A percentile compares a stretch with the other conserved stretches of the same genome.
Evolutionary conservation across 805 yeast genomes (phyloP).

Genomic region (Starmerella bombi): DNA sequence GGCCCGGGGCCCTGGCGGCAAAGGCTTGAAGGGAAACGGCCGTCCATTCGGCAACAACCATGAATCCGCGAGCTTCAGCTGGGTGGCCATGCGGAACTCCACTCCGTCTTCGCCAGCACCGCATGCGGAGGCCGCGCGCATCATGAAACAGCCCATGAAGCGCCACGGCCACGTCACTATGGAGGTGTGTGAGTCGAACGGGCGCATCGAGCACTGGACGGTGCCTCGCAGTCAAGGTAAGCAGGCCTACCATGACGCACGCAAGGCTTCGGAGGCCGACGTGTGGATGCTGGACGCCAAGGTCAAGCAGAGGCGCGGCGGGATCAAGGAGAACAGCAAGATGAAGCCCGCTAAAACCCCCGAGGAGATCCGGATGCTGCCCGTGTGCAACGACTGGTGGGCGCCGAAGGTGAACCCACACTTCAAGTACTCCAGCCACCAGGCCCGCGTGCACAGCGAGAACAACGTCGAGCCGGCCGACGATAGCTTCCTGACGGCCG

Average conservation of each 20-base stretch:
- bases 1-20: conserved; percentile 35
- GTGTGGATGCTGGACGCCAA: conserved; percentile 69
- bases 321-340: conserved; percentile 5
- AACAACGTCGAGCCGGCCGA: conserved; percentile 6
- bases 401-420: conserved; percentile 8
- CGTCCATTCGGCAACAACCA: conserved; percentile 56
- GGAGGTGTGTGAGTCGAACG: conserved; percentile 67
- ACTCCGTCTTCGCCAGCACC: no score
- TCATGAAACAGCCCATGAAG: conserved; percentile 53
- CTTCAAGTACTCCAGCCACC: conserved; percentile 8
- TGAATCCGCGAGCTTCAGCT: conserved; percentile 62
- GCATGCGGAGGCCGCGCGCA: conserved; percentile 46
- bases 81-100: conserved; percentile 47
- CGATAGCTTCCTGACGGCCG: conserved; percentile 5
- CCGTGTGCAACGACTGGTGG: conserved; percentile 11
- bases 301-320: conserved; percentile 31
- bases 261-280: conserved; percentile 76
- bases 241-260: conserved; percentile 74
- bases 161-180: conserved; percentile 71
- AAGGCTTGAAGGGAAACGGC: conserved; percentile 56
- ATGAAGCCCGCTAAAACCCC: background rate
- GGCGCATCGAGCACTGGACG: conserved; percentile 75
- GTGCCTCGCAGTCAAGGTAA: conserved; percentile 66
- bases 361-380: background rate
- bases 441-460: conserved; percentile 7